Evolutionary conservation across 345 rosid genomes (phyloP).

Genomic region (Citrus reticulata): DNA sequence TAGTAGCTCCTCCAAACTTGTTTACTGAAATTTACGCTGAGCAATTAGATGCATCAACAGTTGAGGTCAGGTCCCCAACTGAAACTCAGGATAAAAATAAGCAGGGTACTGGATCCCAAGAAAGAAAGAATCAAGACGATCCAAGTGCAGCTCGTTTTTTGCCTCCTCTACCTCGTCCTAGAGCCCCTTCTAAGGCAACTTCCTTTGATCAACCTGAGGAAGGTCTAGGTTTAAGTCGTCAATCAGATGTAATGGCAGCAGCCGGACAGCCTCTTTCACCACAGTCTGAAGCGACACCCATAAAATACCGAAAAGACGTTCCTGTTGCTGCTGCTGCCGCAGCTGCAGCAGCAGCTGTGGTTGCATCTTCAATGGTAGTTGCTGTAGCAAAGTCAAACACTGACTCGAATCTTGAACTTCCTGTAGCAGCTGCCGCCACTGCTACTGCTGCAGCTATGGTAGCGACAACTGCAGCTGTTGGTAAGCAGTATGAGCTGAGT

Average conservation of each 20-base stretch:
- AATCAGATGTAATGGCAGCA: conserved; percentile 30
- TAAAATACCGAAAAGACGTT: conserved; percentile 49
- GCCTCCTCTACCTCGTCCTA: conserved; percentile 64
- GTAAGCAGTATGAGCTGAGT: conserved; percentile 57
- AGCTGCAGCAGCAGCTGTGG: conserved; percentile 91
- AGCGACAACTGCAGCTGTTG: conserved; percentile 80
- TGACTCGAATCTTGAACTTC: conserved; percentile 67
- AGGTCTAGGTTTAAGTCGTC: conserved; percentile 29
- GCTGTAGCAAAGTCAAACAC: conserved; percentile 69
- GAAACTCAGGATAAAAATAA: conserved; percentile 39
- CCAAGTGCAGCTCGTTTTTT: conserved; percentile 42
- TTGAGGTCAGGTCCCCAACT: conserved; percentile 36
- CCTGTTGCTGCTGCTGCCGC: conserved; percentile 84
- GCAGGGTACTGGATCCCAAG: conserved; percentile 28
- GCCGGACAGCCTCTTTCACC: conserved; percentile 31
- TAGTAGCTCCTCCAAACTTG: conserved; percentile 78
- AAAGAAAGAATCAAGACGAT: conserved; percentile 42
- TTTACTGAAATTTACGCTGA: conserved; percentile 64
- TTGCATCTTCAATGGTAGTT: conserved; percentile 95
- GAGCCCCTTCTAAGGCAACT: conserved; percentile 32
- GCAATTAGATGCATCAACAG: conserved; percentile 37
- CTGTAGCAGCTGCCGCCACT: conserved; percentile 93
- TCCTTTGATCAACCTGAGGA: conserved; percentile 28
- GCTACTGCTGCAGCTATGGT: conserved; percentile 93
- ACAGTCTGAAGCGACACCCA: conserved; percentile 46